Evolutionary conservation across 2,329 filamentous ascomycete genomes (phyloP).

Genomic region (Curvularia lunata): DNA sequence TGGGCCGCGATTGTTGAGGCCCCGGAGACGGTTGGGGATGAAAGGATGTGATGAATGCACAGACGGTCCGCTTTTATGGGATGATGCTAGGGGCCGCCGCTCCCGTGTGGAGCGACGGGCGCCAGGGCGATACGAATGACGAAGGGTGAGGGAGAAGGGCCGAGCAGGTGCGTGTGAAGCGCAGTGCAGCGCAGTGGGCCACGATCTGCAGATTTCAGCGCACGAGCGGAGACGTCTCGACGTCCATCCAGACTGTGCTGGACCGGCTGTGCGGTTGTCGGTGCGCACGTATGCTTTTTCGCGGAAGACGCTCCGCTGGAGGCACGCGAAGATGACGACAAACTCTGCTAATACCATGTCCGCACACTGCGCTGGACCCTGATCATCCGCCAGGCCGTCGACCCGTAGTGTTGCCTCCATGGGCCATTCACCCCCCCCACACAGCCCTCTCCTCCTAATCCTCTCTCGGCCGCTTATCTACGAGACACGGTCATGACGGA

Average conservation of each 20-base stretch:
- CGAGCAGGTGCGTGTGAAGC: background rate
- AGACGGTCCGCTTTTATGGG: background rate
- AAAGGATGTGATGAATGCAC: background rate
- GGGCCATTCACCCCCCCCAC: conserved; percentile 10
- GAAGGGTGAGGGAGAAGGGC: background rate
- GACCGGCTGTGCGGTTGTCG: background rate
- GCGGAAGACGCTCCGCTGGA: conserved; percentile 14
- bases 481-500: conserved; percentile 11
- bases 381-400: background rate
- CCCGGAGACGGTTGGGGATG: background rate
- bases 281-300: conserved; percentile 9
- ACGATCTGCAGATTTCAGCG: background rate
- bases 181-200: background rate
- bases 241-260: conserved; percentile 2
- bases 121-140: background rate
- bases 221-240: background rate
- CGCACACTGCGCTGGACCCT: background rate
- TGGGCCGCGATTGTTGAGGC: conserved; percentile 3
- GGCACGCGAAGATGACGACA: conserved; percentile 6
- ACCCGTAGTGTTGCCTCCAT: background rate
- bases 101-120: background rate
- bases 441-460: conserved; percentile 1
- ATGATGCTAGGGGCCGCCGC: background rate
- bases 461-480: conserved; percentile 2
- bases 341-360: conserved; percentile 1